Percentiles rank a stretch among this genome's conserved stretches.
phyloP scores from a whole-genome alignment of 2,329 filamentous ascomycete genomes.

The Periconia digitata region DNA sequence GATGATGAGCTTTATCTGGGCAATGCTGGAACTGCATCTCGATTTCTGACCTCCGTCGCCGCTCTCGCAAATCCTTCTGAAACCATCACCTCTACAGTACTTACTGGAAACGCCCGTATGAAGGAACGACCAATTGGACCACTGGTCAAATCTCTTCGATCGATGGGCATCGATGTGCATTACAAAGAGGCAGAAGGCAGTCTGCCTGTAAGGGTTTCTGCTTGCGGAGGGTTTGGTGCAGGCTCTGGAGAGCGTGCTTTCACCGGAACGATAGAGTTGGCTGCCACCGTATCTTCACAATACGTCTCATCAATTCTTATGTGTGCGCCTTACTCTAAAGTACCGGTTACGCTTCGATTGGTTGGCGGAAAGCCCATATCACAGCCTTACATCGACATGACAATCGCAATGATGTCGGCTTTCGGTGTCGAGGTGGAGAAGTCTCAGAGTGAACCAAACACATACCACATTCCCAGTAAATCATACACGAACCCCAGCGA shows the following conservation, averaged over 20 bases:
- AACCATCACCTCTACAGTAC: conserved; percentile 67
- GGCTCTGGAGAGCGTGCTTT: conserved; percentile 65
- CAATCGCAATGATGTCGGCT: conserved; percentile 91
- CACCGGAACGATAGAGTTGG: conserved; percentile 82
- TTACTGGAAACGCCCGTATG: conserved; percentile 96
- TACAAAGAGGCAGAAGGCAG: conserved; percentile 84
- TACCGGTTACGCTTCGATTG: conserved; percentile 83
- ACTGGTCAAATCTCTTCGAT: conserved; percentile 83
- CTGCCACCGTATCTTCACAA: conserved; percentile 96
- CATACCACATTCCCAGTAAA: conserved; percentile 89
- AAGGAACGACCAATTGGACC: conserved; percentile 92
- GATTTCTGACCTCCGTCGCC: conserved; percentile 90
- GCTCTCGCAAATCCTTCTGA: conserved; percentile 72
- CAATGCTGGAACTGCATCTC: conserved; percentile 93
- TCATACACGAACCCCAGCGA: conserved; percentile 79
- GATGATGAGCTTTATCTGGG: conserved; percentile 82
- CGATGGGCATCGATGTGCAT: conserved; percentile 83
- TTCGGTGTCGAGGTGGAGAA: conserved; percentile 83
- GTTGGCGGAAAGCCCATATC: conserved; percentile 98
- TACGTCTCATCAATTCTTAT: conserved; percentile 97
- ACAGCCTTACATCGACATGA: conserved; percentile 98
- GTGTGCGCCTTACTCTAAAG: conserved; percentile 95
- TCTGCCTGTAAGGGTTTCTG: conserved; percentile 79
- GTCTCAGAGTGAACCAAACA: conserved; percentile 78
- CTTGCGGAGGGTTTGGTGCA: conserved; percentile 59